Evolutionary conservation across 2,329 filamentous ascomycete species (phyloP), one percentile per base, ranked within the genome.

Genomic region (Penicillium sp.): DNA sequence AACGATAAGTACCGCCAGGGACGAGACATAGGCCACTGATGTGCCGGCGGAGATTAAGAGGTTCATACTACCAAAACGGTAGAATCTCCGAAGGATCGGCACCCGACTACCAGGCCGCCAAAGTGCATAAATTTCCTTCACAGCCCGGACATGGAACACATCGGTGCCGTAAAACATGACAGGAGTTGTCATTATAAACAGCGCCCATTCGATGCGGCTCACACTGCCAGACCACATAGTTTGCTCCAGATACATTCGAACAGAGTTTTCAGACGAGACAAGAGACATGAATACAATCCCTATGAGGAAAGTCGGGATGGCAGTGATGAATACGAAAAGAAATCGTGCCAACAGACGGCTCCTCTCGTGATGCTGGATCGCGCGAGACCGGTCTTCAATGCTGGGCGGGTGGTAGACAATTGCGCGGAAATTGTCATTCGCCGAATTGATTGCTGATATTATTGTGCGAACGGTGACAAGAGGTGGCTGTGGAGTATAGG

Each of bases 41-140:
- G 92, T 96, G 6, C 91, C 92, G 2, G 96, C 80, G 8, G 89
- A 94, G 74, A 97, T 92, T 56, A 97, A 82, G 77, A 95, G 88
- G 68, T 96, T 96, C 92, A 97, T 97, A 76, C 91, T 96, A 9
- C 92, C 92, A 66, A 97, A 97, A n/a, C 89, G 86, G 71, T 91
- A 91, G 67, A 97, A 92, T 15, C 92, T 81, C 62, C 87, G 83
- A 16, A 89, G 64, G 4, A 95, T 70, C 0, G 90, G 89, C 1
- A 87, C 87, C 37, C 82, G 84, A 68, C 90, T 96, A 29, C 85
- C 83, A 3, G 78, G 85, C 23, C 88, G 82, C 92, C 92, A 97
- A 59, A 96, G 78, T 0, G 86, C 81, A 57, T 80, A 80, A 13
- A 97, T 76, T 65, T 96, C 92, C 69, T 91, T 94, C 61, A 91